These are phyloP conservation scores for Fonsecaea pedrosoi DNA, from an alignment of 2,329 filamentous ascomycete species.

Conservation along the genomic window DNA sequence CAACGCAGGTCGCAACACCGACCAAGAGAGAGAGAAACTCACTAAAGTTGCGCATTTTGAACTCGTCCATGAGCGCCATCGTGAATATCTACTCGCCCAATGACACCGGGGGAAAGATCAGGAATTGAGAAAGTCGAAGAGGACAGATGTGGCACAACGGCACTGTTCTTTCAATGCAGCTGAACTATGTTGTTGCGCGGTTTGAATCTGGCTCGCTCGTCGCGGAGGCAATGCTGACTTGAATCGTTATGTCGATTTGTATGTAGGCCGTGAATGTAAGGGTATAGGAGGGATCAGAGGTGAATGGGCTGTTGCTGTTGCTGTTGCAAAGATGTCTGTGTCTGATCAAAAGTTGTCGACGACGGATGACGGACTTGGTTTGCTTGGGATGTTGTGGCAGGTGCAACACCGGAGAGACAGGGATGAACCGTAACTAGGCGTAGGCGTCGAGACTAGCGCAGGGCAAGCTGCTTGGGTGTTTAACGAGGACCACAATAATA, in stretches of 20 bases:
- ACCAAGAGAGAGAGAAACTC: slow-evolving; percentile 44
- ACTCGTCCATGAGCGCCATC: slow-evolving; percentile 68
- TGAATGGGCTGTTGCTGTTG: not conserved
- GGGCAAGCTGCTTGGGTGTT: not conserved
- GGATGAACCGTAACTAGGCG: slow-evolving; percentile 3
- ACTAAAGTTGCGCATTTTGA: slow-evolving; percentile 72
- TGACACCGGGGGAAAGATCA: not conserved
- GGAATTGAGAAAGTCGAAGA: not conserved
- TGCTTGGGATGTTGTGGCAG: slow-evolving; percentile 22
- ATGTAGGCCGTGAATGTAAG: not conserved
- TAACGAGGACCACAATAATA: not conserved
- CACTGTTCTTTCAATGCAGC: slow-evolving; percentile 1
- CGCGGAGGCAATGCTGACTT: not conserved
- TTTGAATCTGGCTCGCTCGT: not conserved
- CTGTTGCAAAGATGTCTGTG: not conserved
- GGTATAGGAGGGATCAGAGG: not conserved
- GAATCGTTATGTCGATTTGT: not conserved
- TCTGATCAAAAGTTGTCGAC: slow-evolving; percentile 26
- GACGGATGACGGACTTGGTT: slow-evolving; percentile 24
- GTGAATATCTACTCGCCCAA: slow-evolving; percentile 32
- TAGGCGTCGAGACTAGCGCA: not conserved
- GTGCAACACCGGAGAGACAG: slow-evolving; percentile 21
- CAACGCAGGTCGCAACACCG: slow-evolving; percentile 25
- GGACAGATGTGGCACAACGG: slow-evolving; percentile 21
- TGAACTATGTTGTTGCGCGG: not conserved